Conservation (phyloP, 106 monocot species). For the Apostasia ramifera region DNA sequence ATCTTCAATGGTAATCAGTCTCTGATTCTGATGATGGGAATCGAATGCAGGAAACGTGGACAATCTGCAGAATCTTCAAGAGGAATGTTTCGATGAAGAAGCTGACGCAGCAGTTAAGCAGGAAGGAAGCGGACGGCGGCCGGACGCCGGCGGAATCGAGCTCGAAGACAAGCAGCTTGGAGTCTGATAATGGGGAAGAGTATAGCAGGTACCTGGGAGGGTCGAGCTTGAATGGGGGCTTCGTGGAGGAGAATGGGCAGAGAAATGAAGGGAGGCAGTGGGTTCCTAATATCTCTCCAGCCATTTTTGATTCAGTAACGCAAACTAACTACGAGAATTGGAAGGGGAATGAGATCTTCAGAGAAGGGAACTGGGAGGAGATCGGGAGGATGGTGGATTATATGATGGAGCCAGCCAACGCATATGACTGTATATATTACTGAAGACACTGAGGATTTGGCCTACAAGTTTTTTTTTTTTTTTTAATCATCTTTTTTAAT, state of each 20-base stretch:
- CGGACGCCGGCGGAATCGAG: slow-evolving; percentile 21
- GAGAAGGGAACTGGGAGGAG: slow-evolving; percentile 62
- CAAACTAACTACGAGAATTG: not conserved
- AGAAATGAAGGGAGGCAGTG: slow-evolving; percentile 18
- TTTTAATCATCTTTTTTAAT: no score
- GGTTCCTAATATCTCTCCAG: slow-evolving; percentile 1
- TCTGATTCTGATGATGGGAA: not conserved
- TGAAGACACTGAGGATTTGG: not conserved
- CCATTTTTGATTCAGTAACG: not conserved
- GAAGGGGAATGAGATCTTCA: slow-evolving; percentile 14
- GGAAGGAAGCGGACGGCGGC: slow-evolving; percentile 10
- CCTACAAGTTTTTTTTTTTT: no score
- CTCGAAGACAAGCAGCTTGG: slow-evolving; percentile 43
- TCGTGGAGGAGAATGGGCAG: slow-evolving; percentile 20
- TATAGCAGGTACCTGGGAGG: not conserved
- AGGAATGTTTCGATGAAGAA: slow-evolving; percentile 32
- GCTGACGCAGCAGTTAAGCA: slow-evolving; percentile 10
- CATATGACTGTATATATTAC: slow-evolving; percentile 18
- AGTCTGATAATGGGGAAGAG: slow-evolving; percentile 42
- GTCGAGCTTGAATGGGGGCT: not conserved
- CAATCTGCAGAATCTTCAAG: slow-evolving; percentile 79
- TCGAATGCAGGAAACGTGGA: slow-evolving; percentile 61
- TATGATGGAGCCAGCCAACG: slow-evolving; percentile 18
- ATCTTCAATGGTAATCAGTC: no score
- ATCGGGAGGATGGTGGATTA: slow-evolving; percentile 57